Percentiles rank a stretch among this genome's conserved stretches.
Evolutionary conservation across 2,329 filamentous ascomycete genomes (phyloP).

Genomic region (Aspergillus latus): DNA sequence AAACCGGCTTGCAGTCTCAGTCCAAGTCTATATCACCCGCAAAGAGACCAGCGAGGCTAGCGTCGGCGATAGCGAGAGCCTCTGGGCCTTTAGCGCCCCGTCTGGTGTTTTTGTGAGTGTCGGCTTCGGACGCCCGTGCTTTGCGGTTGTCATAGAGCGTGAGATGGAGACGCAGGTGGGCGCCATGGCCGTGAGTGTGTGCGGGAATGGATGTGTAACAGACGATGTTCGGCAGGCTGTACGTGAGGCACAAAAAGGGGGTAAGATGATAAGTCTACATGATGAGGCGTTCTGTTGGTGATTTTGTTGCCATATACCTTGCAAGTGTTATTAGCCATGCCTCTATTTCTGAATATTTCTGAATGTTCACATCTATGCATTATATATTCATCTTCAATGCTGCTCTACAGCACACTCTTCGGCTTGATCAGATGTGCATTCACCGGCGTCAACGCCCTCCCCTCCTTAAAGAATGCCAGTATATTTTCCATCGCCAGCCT

Average conservation of each 20-base stretch:
- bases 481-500: conserved; percentile 50
- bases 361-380: neutral
- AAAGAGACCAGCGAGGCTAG: conserved; percentile 27
- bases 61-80: conserved; percentile 19
- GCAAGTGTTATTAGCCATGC: neutral
- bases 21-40: conserved; percentile 31
- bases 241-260: conserved; percentile 25
- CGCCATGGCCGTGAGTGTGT: conserved; percentile 40
- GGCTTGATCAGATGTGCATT: conserved; percentile 57
- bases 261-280: conserved; percentile 35
- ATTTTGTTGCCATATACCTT: conserved; percentile 6
- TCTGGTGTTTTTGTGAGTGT: conserved; percentile 28
- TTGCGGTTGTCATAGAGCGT: conserved; percentile 24
- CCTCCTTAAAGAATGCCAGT: conserved; percentile 30
- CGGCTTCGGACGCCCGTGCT: conserved; percentile 29
- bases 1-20: conserved; percentile 27
- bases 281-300: conserved; percentile 42
- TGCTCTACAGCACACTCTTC: conserved; percentile 17
- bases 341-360: neutral
- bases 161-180: conserved; percentile 33
- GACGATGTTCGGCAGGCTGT: conserved; percentile 38
- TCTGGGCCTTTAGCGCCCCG: conserved; percentile 29
- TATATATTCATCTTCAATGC: neutral
- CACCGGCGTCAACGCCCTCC: conserved; percentile 53
- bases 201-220: conserved; percentile 38